Evolutionary conservation across 164 flowering plant species (phyloP).

Genomic region (Chimonanthus praecox): DNA sequence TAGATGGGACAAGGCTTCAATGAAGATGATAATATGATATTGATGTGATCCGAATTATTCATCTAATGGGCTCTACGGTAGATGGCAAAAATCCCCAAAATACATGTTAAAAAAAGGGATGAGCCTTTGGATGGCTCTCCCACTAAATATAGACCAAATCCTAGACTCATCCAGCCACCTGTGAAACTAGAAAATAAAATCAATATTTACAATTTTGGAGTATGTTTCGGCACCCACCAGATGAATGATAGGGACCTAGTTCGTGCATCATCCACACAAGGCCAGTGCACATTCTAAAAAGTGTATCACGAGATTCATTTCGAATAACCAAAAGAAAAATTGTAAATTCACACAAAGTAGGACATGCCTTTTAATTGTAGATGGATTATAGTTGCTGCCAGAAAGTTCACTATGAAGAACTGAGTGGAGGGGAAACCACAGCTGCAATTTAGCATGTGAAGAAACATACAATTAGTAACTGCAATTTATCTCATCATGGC

Average conservation of each 20-base stretch:
- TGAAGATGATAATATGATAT: too few relatives aligned
- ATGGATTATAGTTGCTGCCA: slow-evolving; percentile 32
- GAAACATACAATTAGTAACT: background rate
- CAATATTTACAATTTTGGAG: too few relatives aligned
- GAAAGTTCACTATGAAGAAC: slow-evolving; percentile 43
- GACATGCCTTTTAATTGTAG: slow-evolving; percentile 53
- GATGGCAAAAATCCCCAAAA: background rate
- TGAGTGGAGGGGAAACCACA: slow-evolving; percentile 89
- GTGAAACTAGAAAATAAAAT: background rate
- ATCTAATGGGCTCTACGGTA: background rate
- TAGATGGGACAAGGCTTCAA: too few relatives aligned
- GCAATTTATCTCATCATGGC: background rate
- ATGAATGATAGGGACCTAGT: background rate
- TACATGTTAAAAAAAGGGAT: too few relatives aligned
- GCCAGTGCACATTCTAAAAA: background rate
- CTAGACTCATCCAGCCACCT: background rate
- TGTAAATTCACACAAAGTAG: slow-evolving; percentile 5
- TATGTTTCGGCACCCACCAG: background rate
- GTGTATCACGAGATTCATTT: background rate
- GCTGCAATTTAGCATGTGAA: slow-evolving; percentile 35
- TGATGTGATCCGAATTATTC: background rate
- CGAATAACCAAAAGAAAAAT: background rate
- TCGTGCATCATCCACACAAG: background rate
- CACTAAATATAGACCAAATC: background rate
- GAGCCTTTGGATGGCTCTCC: background rate